Base-by-base conservation (phyloP, 768 basidiomycete genomes). In the Krasilnikovozyma curviuscula region DNA sequence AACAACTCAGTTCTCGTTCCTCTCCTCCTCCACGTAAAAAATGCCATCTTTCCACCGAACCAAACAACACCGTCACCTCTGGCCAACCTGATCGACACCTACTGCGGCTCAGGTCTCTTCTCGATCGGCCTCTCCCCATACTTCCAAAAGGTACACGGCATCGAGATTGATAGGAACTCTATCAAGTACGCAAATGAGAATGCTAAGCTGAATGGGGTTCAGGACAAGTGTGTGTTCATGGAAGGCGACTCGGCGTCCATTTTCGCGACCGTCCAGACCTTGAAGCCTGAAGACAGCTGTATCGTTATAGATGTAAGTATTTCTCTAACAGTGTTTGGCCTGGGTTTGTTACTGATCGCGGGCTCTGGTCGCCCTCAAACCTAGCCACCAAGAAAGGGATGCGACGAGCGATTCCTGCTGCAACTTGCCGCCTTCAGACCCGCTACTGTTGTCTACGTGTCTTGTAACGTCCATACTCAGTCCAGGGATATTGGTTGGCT, bases 351-450 rank as follows among this genome's bases (percentile, higher is more conserved):
- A 23, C 43, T n/a, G 6, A 5, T 5, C 19, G 16, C 29, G 24
- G 23, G 31, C 33, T 16, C 16, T 25, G 21, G 7, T 23, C 38
- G 5, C 38, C 3, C 18, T 4, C 8, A 5, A 38, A 76, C 84
- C 60, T 82, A 98, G 62, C 93, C 93, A 1, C 93, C 91, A 6
- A 70, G 91, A 54, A 97, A 95, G 63, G 93, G 93, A 19, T 91
- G 83, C 59, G 86, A 91, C 63, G 73, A 75, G 38, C 62, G 57
- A 0, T 71, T 71, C 64, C 69, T 95, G 33, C 64, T 71, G 33
- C 91, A 95, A 66, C 64, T 93, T 30, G 59, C 89, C 43, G 62
- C 58, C 6, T 82, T 95, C 65, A 66, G 75, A 31, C 69, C 79
- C 12, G 65, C 67, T 47, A 74, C 73, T 25, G 70, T 89, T 53